Evolutionary conservation across 1,284 basidiomycete species (phyloP), one percentile per base, ranked within the genome.

Genomic region (Austropuccinia psidii): DNA sequence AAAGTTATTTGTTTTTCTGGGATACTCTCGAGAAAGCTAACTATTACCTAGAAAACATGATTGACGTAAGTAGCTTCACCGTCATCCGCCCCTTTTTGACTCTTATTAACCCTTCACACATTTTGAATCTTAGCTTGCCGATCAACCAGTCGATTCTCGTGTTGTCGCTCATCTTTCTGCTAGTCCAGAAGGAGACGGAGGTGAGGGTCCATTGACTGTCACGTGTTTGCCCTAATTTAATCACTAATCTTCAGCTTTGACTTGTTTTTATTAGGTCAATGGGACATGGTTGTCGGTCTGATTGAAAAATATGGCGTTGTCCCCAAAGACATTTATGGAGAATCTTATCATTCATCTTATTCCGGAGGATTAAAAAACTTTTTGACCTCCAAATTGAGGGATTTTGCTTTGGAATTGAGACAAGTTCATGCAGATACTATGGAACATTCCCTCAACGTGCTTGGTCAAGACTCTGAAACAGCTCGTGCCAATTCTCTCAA

Each of bases 1-100:
- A 90, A 88, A 87, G 87, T 4, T 95, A 95, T 82, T 84, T 93
- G 21, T 93, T 91, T 85, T 93, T 95, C 84, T 94, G 89, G 84
- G 92, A 95, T 82, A 94, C 94, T 83, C 85, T 96, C 64, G 93
- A 96, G 84, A 96, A 96, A 82, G 85, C 89, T 68, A 97, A 98
- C 83, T 94, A 90, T 83, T 96, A 90, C 81, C 87, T 98, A 29
- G 94, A 98, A 82, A 83, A 88, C 58, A 87, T 89, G 73, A 90
- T 98, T 77, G 85, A 95, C 5, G 69, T 72, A 2, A 52, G 69
- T 62, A 19, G 5, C 29, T 64, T 13, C 24, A 29, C 45, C 8
- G 33, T 17, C 9, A 21, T 9, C 6, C 19, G 19, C 27, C 24
- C 41, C 21, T 54, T 24, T 55, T 29, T 45, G 15, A 19, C 39